Evolutionary conservation across 2,329 filamentous ascomycete species (phyloP).

Genomic region (Aspergillus pseudoviridinutans): DNA sequence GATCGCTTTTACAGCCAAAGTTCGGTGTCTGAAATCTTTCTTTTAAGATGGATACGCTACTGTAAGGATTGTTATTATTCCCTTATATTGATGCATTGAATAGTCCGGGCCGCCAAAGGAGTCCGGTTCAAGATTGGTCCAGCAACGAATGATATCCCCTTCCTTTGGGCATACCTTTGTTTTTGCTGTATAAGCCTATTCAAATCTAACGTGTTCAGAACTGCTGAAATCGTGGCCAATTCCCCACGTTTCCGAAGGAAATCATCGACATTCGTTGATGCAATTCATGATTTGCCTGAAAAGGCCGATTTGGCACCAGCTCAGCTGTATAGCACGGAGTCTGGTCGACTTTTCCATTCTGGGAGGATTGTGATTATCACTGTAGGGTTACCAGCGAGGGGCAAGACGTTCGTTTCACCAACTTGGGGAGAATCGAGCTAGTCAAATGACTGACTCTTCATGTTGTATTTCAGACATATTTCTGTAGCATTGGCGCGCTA

Average conservation of each 20-base stretch:
- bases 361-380: conserved; percentile 96
- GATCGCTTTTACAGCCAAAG: conserved; percentile 3
- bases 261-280: conserved; percentile 95
- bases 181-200: conserved; percentile 1
- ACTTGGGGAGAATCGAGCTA: background rate
- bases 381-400: conserved; percentile 88
- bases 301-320: conserved; percentile 84
- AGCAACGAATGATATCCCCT: background rate
- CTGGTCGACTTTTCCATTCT: conserved; percentile 92
- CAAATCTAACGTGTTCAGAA: conserved; percentile 51
- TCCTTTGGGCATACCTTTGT: background rate
- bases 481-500: conserved; percentile 94
- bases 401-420: conserved; percentile 70
- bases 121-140: background rate
- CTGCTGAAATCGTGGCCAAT: conserved; percentile 86
- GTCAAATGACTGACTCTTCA: conserved; percentile 4
- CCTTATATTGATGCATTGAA: background rate
- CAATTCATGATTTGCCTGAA: conserved; percentile 87
- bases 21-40: background rate
- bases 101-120: background rate
- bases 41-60: conserved; percentile 45
- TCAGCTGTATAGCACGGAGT: conserved; percentile 97
- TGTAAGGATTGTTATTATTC: conserved; percentile 32
- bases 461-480: conserved; percentile 62
- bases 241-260: conserved; percentile 85